Conservation (phyloP, 768 basidiomycete genomes). For the Clathrus columnatus region DNA sequence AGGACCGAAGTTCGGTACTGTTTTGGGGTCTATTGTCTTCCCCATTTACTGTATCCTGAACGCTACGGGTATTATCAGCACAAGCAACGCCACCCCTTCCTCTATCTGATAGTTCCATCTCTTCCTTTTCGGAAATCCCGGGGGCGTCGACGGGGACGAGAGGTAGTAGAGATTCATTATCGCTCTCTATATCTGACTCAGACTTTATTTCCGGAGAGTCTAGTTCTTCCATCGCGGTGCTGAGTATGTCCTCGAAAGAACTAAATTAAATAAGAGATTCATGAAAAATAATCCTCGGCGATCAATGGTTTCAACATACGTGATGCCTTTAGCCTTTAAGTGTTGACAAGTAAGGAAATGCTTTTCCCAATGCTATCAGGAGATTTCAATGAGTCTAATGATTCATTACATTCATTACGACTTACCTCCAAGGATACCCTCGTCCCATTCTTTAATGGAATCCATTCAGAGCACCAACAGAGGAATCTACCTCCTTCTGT, state of each 20-base stretch:
- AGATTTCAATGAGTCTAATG: neutral
- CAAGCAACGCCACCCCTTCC: neutral
- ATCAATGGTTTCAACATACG: neutral
- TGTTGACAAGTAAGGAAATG: constrained; percentile 2
- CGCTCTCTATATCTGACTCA: neutral
- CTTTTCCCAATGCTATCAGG: neutral
- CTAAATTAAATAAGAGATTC: neutral
- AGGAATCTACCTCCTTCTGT: neutral
- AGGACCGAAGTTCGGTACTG: neutral
- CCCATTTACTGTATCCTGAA: neutral
- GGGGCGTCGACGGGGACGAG: neutral
- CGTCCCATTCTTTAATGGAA: neutral
- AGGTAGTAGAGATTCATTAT: neutral
- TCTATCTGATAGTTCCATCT: neutral
- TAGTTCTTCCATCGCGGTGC: neutral
- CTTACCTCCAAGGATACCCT: constrained; percentile 2
- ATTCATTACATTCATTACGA: neutral
- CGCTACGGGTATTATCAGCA: no score
- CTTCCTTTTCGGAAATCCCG: neutral
- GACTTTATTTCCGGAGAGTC: no score
- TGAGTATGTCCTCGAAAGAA: neutral
- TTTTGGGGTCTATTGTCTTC: neutral
- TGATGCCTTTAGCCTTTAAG: neutral
- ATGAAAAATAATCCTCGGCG: neutral
- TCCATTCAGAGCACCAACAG: constrained; percentile 4